These are phyloP conservation scores for Colletotrichum costaricense DNA, from an alignment of 2,329 filamentous ascomycete species.

Conservation along the genomic window DNA sequence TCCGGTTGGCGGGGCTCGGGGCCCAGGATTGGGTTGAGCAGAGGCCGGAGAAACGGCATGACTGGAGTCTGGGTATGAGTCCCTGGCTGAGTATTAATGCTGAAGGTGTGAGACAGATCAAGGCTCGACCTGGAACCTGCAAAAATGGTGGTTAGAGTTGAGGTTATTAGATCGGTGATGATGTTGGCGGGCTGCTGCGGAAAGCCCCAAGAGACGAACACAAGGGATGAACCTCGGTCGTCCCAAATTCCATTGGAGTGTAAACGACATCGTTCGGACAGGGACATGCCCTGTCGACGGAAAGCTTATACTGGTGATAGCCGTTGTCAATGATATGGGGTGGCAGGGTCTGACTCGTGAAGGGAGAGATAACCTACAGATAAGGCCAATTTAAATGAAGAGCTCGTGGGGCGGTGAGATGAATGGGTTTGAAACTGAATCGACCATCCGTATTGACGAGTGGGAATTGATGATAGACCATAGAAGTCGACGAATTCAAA, in stretches of 20 bases:
- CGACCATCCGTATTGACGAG: background rate
- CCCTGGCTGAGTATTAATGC: no score
- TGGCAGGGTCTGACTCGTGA: conserved; percentile 18
- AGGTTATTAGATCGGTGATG: background rate
- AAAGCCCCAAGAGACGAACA: background rate
- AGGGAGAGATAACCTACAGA: conserved; percentile 14
- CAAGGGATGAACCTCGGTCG: background rate
- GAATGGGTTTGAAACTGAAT: background rate
- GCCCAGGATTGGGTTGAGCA: conserved; percentile 24
- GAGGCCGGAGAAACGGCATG: conserved; percentile 11
- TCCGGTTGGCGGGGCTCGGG: conserved; percentile 10
- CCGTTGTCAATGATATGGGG: background rate
- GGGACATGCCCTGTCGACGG: conserved; percentile 9
- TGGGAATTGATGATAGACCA: fast-evolving
- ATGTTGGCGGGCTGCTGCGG: background rate
- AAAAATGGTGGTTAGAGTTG: background rate
- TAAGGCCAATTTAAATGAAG: conserved; percentile 2
- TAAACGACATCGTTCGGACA: background rate
- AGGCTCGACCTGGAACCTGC: background rate
- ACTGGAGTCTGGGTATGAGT: background rate
- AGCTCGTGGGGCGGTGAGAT: conserved; percentile 16
- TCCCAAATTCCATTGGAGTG: background rate
- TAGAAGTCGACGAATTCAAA: background rate
- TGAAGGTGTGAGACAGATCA: background rate
- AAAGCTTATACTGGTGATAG: conserved; percentile 3